These are phyloP conservation scores for Cornus controversa DNA, from an alignment of 148 eudicot species.

Conservation along the genomic window DNA sequence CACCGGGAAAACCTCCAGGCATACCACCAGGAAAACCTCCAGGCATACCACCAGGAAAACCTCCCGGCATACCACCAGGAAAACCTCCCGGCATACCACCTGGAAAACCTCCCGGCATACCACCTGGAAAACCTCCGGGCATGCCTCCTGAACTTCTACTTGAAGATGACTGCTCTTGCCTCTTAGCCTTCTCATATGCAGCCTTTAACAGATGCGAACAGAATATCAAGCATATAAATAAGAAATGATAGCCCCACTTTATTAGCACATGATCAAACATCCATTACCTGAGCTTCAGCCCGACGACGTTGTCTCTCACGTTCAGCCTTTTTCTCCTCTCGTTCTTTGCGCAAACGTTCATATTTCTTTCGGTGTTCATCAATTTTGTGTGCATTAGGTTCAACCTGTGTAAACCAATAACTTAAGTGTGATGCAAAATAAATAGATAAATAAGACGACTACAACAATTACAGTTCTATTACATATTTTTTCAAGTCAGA, in stretches of 20 bases:
- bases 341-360: constrained; percentile 74
- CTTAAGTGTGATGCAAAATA: background rate
- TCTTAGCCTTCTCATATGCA: constrained; percentile 93
- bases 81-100: constrained; percentile 72
- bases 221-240: background rate
- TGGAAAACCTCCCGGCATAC: constrained; percentile 40
- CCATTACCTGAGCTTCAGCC: constrained; percentile 68
- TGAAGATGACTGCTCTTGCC: constrained; percentile 70
- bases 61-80: constrained; percentile 57
- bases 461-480: background rate
- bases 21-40: constrained; percentile 26
- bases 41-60: constrained; percentile 38
- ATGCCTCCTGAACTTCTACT: constrained; percentile 67
- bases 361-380: constrained; percentile 87
- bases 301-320: constrained; percentile 63
- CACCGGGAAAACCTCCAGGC: constrained; percentile 34
- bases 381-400: constrained; percentile 86
- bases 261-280: background rate
- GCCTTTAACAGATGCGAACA: constrained; percentile 41
- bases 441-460: background rate
- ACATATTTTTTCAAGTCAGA: background rate
- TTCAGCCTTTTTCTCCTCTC: constrained; percentile 53
- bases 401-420: constrained; percentile 52
- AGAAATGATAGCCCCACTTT: background rate
- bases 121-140: constrained; percentile 59